These are phyloP conservation scores for Diutina pseudorugosa DNA, from an alignment of 1,139 yeast genomes.

Conservation along the genomic window DNA sequence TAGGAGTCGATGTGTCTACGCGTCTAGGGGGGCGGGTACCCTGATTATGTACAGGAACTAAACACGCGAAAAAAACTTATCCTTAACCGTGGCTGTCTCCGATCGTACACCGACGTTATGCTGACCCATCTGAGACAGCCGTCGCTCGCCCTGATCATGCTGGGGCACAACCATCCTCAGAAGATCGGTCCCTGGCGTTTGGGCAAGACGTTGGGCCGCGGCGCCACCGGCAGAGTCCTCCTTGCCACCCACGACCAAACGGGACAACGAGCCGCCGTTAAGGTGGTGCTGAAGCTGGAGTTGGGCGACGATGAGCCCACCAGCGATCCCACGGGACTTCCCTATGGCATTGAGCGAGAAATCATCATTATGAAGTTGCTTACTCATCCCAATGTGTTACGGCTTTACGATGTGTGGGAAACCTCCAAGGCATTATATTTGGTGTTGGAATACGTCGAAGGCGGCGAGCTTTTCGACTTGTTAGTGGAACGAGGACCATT, in stretches of 20 bases:
- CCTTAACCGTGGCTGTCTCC: background rate
- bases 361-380: constrained; percentile 72
- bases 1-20: background rate
- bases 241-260: constrained; percentile 57
- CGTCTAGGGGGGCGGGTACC: background rate
- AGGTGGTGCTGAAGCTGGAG: constrained; percentile 61
- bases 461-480: constrained; percentile 70
- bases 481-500: constrained; percentile 74
- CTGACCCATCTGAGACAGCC: constrained; percentile 4
- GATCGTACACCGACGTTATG: background rate
- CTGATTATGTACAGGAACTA: background rate
- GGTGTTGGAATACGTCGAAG: constrained; percentile 72
- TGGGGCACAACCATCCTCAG: constrained; percentile 28
- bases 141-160: constrained; percentile 5
- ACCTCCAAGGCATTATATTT: constrained; percentile 62
- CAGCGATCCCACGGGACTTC: constrained; percentile 33
- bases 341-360: constrained; percentile 76
- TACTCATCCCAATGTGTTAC: constrained; percentile 65
- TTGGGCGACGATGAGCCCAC: constrained; percentile 29
- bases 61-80: background rate
- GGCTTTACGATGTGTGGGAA: constrained; percentile 77
- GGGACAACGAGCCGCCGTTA: constrained; percentile 72
- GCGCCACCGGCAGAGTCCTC: constrained; percentile 72
- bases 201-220: constrained; percentile 71
- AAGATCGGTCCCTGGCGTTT: constrained; percentile 70